Base-by-base conservation (phyloP, 2,329 filamentous ascomycete genomes). In the Diplodia mutila region DNA sequence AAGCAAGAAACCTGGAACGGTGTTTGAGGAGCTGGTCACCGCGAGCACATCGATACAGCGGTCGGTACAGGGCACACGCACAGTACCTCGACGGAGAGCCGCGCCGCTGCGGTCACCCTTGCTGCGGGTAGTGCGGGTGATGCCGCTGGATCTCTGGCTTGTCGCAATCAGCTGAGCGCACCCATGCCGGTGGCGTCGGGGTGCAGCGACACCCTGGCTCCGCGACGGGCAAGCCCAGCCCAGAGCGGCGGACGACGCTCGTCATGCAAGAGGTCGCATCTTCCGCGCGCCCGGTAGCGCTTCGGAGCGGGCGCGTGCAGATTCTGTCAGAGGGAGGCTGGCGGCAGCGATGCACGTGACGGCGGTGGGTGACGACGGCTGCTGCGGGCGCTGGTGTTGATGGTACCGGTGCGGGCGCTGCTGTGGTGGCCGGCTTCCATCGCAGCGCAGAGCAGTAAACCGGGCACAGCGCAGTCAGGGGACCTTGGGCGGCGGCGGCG, bases 301-400 rank as follows among this genome's bases (percentile, higher is more conserved):
- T 39, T 54, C 46, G 65, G 54, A 67, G 48, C 65, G 65, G 65
- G 46, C n/a, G 65, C 54, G 48, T 67, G 65, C 65, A 67, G 65
- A 53, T 53, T 29, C 46, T 53, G 42, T 46, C 42, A 46, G 42
- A 46, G 42, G 42, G 42, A n/a, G 42, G 42, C 42, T 37, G 34
- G 34, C 34, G 53, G 25, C 48, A 16, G 42, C 25, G 29, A 32
- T 37, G 51, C 52, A 32, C 54, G 63, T 27, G 32, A 34, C 37
- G 18, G 49, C 14, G 46, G 42, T 5, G 8, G 27, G 27, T 23
- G 25, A 23, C 8, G 18, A 21, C 14, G 42, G 29, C 18, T 21
- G 7, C 29, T 52, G 23, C 7, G 16, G 25, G 27, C n/a, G 21
- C 12, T 52, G 42, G 6, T n/a, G 42, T 9, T 21, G 42, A 7